These are phyloP conservation scores for Jatropha multifida DNA, from an alignment of 441 rosid species.

Conservation along the genomic window DNA sequence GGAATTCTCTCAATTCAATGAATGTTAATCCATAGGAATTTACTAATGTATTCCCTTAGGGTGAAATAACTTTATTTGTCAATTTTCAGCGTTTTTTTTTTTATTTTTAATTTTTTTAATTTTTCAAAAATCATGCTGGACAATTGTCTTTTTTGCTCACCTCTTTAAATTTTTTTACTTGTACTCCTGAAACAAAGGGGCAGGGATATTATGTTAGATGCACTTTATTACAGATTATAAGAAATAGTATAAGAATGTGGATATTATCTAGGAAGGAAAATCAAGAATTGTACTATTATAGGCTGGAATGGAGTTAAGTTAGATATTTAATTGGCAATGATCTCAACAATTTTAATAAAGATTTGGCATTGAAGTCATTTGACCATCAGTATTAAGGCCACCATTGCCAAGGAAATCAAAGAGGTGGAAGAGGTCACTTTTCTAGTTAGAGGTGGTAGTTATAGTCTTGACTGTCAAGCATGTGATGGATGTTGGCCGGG, in stretches of 20 bases:
- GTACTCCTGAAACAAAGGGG: not conserved
- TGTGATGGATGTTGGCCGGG: not conserved
- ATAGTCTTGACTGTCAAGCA: not conserved
- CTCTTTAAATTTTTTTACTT: not conserved
- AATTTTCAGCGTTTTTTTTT: no score
- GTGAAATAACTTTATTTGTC: not conserved
- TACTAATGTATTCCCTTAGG: not conserved
- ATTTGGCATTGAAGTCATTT: no score
- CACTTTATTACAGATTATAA: not conserved
- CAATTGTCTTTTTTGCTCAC: no score
- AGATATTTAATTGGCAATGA: no score
- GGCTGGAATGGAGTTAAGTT: no score
- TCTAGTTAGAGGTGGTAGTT: not conserved
- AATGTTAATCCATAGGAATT: slow-evolving; percentile 1
- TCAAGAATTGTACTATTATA: no score
- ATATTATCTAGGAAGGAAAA: not conserved
- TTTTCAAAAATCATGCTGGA: no score
- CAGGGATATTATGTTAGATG: not conserved
- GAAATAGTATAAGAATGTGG: not conserved
- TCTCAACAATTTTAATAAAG: no score
- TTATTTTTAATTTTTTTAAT: no score
- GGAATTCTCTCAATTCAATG: not conserved
- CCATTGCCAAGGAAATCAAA: not conserved
- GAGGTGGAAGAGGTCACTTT: no score
- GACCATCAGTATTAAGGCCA: not conserved